phyloP scores from a whole-genome alignment of 2,329 filamentous ascomycete species.

The Colletotrichum lentis region DNA sequence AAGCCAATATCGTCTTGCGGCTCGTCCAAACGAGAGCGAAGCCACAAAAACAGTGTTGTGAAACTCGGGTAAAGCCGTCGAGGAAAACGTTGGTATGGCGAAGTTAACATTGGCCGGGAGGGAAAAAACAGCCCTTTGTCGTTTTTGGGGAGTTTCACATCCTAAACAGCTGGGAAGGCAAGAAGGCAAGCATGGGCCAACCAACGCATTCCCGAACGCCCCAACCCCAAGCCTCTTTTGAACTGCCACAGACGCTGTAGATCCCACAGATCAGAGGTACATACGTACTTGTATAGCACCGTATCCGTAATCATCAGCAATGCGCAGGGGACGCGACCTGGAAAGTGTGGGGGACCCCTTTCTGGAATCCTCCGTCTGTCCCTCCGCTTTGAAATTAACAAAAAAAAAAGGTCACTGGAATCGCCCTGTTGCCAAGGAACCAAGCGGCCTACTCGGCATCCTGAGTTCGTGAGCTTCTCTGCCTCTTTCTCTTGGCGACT shows the following conservation, averaged over 20 bases:
- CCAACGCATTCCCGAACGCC: constrained; percentile 5
- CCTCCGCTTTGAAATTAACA: neutral
- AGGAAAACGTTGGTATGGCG: constrained; percentile 7
- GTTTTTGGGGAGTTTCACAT: constrained; percentile 38
- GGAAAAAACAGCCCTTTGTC: constrained; percentile 27
- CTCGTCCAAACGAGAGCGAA: constrained; percentile 16
- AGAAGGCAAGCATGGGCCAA: constrained; percentile 17
- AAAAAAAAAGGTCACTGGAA: constrained; percentile 17
- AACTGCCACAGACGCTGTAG: constrained; percentile 21
- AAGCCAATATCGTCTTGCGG: constrained; percentile 19
- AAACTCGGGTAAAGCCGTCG: constrained; percentile 17
- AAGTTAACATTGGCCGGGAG: constrained; percentile 5
- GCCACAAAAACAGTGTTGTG: constrained; percentile 10
- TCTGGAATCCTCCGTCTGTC: constrained; percentile 22
- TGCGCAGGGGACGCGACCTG: constrained; percentile 6
- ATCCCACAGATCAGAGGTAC: constrained; percentile 21
- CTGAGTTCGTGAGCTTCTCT: constrained; percentile 1
- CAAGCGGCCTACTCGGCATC: constrained; percentile 23
- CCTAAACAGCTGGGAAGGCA: constrained; percentile 36
- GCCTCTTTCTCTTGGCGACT: constrained; percentile 10
- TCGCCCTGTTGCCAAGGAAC: constrained; percentile 15
- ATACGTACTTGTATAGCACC: too few species aligned
- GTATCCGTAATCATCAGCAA: too few species aligned
- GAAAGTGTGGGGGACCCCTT: constrained; percentile 28
- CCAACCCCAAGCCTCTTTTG: constrained; percentile 13